A percentile compares a stretch with the other conserved stretches of the same genome.
Conservation (phyloP, 805 yeast genomes). For the Ogataea paraovalis region DNA sequence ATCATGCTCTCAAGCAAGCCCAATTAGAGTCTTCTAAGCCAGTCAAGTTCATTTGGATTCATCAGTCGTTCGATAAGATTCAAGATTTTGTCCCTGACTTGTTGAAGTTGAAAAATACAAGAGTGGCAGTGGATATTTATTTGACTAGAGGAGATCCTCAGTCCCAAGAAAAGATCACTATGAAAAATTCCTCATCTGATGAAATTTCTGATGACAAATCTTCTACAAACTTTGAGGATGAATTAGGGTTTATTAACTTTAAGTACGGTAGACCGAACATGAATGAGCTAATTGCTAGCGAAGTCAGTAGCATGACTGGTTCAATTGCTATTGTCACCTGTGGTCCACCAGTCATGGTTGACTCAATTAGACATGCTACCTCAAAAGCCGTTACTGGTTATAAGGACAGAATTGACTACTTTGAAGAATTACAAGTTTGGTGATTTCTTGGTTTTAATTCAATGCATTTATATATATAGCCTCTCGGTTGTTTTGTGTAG, state of each 20-base stretch:
- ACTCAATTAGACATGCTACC: conserved; percentile 47
- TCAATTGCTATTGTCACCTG: conserved; percentile 41
- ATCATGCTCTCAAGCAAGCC: conserved; percentile 33
- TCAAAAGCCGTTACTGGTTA: conserved; percentile 37
- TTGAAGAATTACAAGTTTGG: conserved; percentile 77
- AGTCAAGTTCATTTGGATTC: conserved; percentile 56
- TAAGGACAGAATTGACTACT: conserved; percentile 57
- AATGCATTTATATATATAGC: too few relatives aligned
- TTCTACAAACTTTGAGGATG: neutral
- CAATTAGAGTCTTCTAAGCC: conserved; percentile 19
- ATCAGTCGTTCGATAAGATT: conserved; percentile 47
- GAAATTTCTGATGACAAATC: conserved; percentile 3
- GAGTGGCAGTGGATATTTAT: conserved; percentile 31
- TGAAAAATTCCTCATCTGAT: conserved; percentile 31
- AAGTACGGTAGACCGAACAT: conserved; percentile 39
- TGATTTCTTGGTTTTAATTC: conserved; percentile 15
- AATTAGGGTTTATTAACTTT: conserved; percentile 32
- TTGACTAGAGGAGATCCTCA: conserved; percentile 33
- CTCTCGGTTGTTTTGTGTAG: too few relatives aligned
- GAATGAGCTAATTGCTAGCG: conserved; percentile 28
- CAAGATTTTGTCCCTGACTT: conserved; percentile 40
- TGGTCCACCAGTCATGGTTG: conserved; percentile 46
- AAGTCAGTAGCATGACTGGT: conserved; percentile 33
- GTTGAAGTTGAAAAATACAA: conserved; percentile 26
- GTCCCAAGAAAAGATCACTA: neutral